Percentiles rank a stretch among this genome's conserved stretches.
phyloP scores from a whole-genome alignment of 768 basidiomycete species.

The Mrakia hoshinonis region DNA sequence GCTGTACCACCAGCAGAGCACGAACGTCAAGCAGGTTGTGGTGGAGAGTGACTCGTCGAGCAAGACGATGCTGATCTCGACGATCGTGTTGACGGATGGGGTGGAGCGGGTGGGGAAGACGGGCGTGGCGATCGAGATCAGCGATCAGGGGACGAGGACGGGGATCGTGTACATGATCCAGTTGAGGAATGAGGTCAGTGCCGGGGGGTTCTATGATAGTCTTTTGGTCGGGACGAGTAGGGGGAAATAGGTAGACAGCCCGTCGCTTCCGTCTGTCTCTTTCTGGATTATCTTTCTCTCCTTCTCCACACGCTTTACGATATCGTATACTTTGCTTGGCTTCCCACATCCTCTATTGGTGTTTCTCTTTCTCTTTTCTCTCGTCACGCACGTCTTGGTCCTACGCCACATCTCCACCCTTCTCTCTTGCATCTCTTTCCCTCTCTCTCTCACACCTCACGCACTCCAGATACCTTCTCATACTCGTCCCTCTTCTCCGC shows the following conservation, averaged over 20 bases:
- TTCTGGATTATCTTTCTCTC: no score
- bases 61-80: slow-evolving; percentile 70
- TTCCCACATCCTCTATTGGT: no score
- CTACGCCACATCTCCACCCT: no score
- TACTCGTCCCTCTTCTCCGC: no score
- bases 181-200: slow-evolving; percentile 75
- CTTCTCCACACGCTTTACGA: no score
- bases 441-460: no score
- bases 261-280: not conserved
- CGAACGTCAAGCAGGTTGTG: slow-evolving; percentile 89
- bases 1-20: slow-evolving; percentile 70
- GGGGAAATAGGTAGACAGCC: slow-evolving; percentile 28
- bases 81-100: slow-evolving; percentile 89
- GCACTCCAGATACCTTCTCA: no score
- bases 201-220: slow-evolving; percentile 73
- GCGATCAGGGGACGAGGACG: slow-evolving; percentile 80
- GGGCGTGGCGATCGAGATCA: slow-evolving; percentile 90
- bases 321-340: no score
- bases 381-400: no score
- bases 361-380: no score
- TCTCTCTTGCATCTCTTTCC: no score
- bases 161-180: slow-evolving; percentile 98
- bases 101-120: slow-evolving; percentile 99
- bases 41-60: slow-evolving; percentile 63
- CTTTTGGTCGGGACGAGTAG: slow-evolving; percentile 82